A percentile compares a stretch with the other conserved stretches of the same genome.
Conservation (phyloP, 2,329 filamentous ascomycete species). For the Stagonosporopsis chrysanthemi region DNA sequence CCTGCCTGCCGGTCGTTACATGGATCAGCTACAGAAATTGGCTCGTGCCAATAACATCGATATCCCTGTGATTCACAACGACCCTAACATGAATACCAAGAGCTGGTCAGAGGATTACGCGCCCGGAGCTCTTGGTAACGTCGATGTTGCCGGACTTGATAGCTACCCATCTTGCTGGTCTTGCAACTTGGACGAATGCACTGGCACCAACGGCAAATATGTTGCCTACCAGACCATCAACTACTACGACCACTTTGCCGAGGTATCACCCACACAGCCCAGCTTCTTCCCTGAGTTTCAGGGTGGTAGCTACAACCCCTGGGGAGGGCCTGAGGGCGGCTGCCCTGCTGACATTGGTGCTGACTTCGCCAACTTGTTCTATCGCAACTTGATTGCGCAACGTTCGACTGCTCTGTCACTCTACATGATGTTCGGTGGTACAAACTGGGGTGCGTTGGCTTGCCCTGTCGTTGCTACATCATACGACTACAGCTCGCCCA, state of each 20-base stretch:
- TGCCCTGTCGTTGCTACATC: conserved; percentile 66
- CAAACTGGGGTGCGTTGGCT: conserved; percentile 68
- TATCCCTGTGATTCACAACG: conserved; percentile 65
- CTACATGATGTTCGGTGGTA: conserved; percentile 72
- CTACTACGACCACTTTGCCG: conserved; percentile 58
- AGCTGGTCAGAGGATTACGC: conserved; percentile 69
- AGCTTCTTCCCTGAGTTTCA: conserved; percentile 67
- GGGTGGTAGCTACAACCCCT: conserved; percentile 67
- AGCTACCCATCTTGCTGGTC: conserved; percentile 67
- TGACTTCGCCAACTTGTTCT: conserved; percentile 70
- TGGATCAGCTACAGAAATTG: conserved; percentile 63
- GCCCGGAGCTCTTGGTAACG: conserved; percentile 59
- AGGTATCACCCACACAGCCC: conserved; percentile 55
- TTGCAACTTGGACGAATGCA: conserved; percentile 68
- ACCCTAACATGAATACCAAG: conserved; percentile 65
- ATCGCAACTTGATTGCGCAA: conserved; percentile 68
- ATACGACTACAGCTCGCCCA: conserved; percentile 70
- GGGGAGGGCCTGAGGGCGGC: conserved; percentile 66
- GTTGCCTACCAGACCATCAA: conserved; percentile 62
- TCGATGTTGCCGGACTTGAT: conserved; percentile 63
- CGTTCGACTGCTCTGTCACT: conserved; percentile 66
- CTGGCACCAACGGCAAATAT: conserved; percentile 63
- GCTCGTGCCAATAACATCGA: conserved; percentile 65
- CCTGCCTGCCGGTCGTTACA: conserved; percentile 60
- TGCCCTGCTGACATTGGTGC: conserved; percentile 63